phyloP scores from a whole-genome alignment of 352 stramenopile genomes.

The Phytophthora europaea region DNA sequence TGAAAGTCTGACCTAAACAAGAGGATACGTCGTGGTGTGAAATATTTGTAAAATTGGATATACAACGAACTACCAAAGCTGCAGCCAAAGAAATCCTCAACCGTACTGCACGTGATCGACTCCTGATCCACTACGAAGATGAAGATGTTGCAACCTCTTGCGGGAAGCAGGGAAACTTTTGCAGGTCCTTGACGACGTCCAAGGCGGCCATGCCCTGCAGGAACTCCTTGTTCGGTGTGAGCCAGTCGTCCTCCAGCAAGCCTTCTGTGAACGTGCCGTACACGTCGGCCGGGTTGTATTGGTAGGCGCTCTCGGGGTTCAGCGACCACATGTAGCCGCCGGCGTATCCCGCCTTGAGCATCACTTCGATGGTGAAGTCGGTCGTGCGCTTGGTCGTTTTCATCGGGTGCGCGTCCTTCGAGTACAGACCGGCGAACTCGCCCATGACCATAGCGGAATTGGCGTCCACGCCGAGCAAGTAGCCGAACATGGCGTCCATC shows the following conservation, averaged over 20 bases:
- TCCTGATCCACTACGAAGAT: background rate
- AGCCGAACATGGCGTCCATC: slow-evolving; percentile 75
- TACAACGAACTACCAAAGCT: too few species aligned
- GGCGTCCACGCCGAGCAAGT: slow-evolving; percentile 37
- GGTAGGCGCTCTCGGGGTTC: slow-evolving; percentile 75
- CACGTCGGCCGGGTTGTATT: slow-evolving; percentile 72
- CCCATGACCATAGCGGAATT: slow-evolving; percentile 63
- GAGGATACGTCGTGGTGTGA: too few species aligned
- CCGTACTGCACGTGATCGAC: too few species aligned
- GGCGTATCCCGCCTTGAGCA: slow-evolving; percentile 59
- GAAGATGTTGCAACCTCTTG: slow-evolving; percentile 25
- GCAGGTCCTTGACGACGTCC: slow-evolving; percentile 62
- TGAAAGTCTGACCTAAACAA: too few species aligned
- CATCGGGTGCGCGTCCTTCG: slow-evolving; percentile 54
- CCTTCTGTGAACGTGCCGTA: slow-evolving; percentile 71
- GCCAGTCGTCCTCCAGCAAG: slow-evolving; percentile 77
- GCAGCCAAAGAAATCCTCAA: too few species aligned
- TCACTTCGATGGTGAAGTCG: slow-evolving; percentile 69
- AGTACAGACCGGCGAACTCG: slow-evolving; percentile 72
- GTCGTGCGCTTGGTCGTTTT: slow-evolving; percentile 73
- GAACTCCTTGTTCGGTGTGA: slow-evolving; percentile 71
- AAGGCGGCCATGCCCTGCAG: slow-evolving; percentile 61
- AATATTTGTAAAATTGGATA: too few species aligned
- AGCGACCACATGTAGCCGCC: slow-evolving; percentile 83
- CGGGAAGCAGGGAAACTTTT: slow-evolving; percentile 70